These are phyloP conservation scores for Aurinia saxatilis DNA, from an alignment of 345 rosid genomes.

Conservation along the genomic window DNA sequence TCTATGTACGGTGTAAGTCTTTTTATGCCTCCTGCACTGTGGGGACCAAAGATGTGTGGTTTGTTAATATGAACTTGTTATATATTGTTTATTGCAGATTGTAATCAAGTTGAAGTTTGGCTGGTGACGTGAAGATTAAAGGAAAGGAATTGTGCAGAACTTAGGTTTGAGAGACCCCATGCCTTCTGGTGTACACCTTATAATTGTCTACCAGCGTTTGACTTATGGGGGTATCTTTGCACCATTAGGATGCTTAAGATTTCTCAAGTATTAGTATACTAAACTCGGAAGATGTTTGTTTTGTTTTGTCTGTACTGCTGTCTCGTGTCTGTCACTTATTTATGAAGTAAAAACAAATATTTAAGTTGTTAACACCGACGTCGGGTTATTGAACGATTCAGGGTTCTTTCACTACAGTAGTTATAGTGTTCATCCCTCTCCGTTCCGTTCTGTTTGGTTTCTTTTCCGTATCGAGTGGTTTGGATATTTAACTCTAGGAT, in stretches of 20 bases:
- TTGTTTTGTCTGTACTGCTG: slow-evolving; percentile 6
- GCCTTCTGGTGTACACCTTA: not conserved
- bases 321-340: not conserved
- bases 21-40: not conserved
- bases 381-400: too few species aligned
- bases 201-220: not conserved
- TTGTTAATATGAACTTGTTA: not conserved
- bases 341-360: not conserved
- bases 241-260: not conserved
- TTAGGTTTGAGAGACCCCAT: not conserved
- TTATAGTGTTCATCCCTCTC: too few species aligned
- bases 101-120: slow-evolving; percentile 1
- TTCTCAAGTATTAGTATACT: not conserved
- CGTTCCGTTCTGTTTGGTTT: too few species aligned
- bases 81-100: slow-evolving; percentile 6
- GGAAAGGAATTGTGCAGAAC: slow-evolving; percentile 18
- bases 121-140: slow-evolving; percentile 8
- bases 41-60: not conserved
- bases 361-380: not conserved
- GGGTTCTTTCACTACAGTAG: too few species aligned
- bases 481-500: too few species aligned
- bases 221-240: not conserved
- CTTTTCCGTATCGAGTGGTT: too few species aligned
- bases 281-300: slow-evolving; percentile 19
- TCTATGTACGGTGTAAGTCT: not conserved